Conservation (phyloP, 2,329 filamentous ascomycete species). For the Ploettnerulaceae sp. region DNA sequence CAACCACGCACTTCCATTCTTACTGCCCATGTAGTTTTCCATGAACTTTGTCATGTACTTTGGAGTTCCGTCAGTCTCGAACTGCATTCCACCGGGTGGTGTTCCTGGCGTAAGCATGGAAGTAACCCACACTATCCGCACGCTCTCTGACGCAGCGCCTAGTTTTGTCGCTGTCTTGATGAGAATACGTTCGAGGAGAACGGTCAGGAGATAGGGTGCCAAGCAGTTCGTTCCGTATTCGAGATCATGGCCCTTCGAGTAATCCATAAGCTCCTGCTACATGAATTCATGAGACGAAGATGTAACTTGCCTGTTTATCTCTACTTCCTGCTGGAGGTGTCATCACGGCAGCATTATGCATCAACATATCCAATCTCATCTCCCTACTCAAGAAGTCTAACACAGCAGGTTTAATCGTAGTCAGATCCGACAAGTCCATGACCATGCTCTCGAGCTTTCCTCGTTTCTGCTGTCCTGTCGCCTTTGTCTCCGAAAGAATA, state of each 20-base stretch:
- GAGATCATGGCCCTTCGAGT: conserved; percentile 26
- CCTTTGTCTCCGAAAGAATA: conserved; percentile 30
- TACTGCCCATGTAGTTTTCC: conserved; percentile 35
- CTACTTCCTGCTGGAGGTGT: conserved; percentile 37
- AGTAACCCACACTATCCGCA: conserved; percentile 30
- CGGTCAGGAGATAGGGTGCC: conserved; percentile 23
- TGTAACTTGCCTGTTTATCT: conserved; percentile 32
- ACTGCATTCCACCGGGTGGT: conserved; percentile 16
- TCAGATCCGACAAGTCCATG: conserved; percentile 31
- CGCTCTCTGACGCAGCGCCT: conserved; percentile 22
- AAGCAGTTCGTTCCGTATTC: conserved; percentile 27
- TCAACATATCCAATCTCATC: conserved; percentile 37
- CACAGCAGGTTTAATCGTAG: conserved; percentile 27
- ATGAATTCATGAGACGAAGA: no score
- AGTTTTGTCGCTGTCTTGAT: conserved; percentile 10
- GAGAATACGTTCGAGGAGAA: conserved; percentile 23
- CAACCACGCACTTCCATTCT: conserved; percentile 34
- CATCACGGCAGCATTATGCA: conserved; percentile 45
- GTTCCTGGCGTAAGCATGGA: conserved; percentile 16
- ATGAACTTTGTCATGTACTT: conserved; percentile 19
- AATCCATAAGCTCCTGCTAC: background rate
- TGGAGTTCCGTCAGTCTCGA: conserved; percentile 26
- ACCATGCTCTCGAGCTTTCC: conserved; percentile 22
- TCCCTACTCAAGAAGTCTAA: conserved; percentile 32
- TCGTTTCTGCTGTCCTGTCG: conserved; percentile 17